Evolutionary conservation across 331 rosid genomes (phyloP), one percentile per base, ranked within the genome.

Genomic region (Phaseolus coccineus): DNA sequence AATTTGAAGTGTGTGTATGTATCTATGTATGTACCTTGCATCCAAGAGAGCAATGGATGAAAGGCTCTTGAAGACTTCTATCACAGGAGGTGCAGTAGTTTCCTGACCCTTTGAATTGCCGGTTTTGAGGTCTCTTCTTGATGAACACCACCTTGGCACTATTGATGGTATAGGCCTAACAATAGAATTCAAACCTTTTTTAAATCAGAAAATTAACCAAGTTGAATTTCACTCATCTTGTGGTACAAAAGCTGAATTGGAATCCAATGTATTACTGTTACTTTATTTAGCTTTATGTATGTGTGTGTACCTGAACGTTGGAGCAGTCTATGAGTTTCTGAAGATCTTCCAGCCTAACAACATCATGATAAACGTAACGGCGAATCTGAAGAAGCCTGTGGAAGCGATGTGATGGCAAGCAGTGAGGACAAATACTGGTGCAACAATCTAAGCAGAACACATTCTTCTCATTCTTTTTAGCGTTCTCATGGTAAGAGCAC

Each of bases 301-400:
- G 37, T 12, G 66, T 44, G 1, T 35, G 3, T 84, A 92, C 99
- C 94, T 96, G 99, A 89, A 96, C 99, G 35, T 88, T 91, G 63
- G 97, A 87, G 84, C 99, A 96, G 77, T 96, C 98, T 0, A 96
- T 88, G 40, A 96, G 98, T 68, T 91, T 96, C 70, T 96, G 94
- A 78, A 96, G 97, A 87, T 96, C 99, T 88, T 96, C 98, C 83
- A 96, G 71, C 77, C 99, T 80, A 58, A 93, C 92, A 47, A 96
- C 99, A 42, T 96, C 98, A 37, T 96, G 98, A 77, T 96, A 96
- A 40, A 96, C 98, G 2, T 96, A 96, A 4, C 99, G 99, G 13
- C 99, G 99, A 76, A 96, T 91, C 83, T 96, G 99, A 81, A 96
- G 97, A 84, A 96, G 99, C 48, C 98, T 82, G 28, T 96, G 99